Evolutionary conservation across 1,284 basidiomycete genomes (phyloP).

Genomic region (Naganishia sp.): DNA sequence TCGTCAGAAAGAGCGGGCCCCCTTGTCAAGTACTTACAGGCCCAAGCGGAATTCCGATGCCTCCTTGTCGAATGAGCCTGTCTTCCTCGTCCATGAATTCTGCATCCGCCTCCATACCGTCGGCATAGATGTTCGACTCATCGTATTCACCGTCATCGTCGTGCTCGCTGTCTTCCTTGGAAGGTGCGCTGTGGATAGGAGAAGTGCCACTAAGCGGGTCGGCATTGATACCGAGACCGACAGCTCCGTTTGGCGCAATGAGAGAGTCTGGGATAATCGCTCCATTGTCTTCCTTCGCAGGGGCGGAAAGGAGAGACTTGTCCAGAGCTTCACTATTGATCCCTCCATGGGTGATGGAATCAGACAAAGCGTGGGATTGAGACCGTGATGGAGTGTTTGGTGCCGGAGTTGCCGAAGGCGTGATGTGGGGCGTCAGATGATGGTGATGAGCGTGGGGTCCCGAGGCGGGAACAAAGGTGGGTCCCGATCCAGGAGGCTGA

Average conservation of each 20-base stretch:
- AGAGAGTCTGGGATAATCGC: conserved; percentile 28
- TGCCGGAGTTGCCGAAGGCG: conserved; percentile 29
- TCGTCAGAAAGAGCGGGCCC: neutral
- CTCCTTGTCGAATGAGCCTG: conserved; percentile 72
- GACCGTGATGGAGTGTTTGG: conserved; percentile 34
- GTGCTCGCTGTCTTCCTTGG: conserved; percentile 48
- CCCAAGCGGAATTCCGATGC: conserved; percentile 77
- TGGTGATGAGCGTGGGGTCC: conserved; percentile 38
- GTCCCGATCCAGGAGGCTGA: conserved; percentile 68
- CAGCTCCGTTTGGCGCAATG: conserved; percentile 51
- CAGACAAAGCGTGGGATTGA: conserved; percentile 31
- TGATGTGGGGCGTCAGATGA: conserved; percentile 42
- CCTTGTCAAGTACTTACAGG: conserved; percentile 59
- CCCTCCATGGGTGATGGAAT: conserved; percentile 36
- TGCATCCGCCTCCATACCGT: conserved; percentile 47
- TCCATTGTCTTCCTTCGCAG: conserved; percentile 6
- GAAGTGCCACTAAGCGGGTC: conserved; percentile 38
- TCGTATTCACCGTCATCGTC: conserved; percentile 30
- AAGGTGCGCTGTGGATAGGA: too few species aligned
- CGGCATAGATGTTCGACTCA: conserved; percentile 54
- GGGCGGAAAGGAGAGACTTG: conserved; percentile 41
- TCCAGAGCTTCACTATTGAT: conserved; percentile 41
- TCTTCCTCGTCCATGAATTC: conserved; percentile 75
- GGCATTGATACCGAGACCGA: conserved; percentile 41
- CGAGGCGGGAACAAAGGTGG: conserved; percentile 42